Base-by-base conservation (phyloP, 2,329 filamentous ascomycete species). In the Pseudocercospora fijiensis region DNA sequence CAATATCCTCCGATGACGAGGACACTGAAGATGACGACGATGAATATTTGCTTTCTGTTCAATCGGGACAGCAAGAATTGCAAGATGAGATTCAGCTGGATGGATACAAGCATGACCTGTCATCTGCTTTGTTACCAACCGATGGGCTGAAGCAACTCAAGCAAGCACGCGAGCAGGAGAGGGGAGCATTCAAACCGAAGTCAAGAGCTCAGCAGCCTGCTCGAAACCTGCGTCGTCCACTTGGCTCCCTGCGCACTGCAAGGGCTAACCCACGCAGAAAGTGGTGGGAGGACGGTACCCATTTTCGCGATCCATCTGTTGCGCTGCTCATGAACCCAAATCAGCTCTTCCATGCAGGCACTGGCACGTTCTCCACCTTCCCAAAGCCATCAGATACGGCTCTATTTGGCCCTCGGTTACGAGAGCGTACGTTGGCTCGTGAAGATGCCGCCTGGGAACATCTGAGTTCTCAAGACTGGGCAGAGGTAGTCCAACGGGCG, bases 21-120 rank as follows among this genome's bases (percentile, higher is more conserved):
- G 41, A 58, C 37, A 56, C 47, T 10, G 59, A 61, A 3, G 51
- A 62, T 43, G 63, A 57, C 11, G 49, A 52, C 43, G 63, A 59
- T 43, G 49, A 56, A 20, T n/a, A n/a, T 41, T 20, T 24, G 58
- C 55, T 37, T n/a, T 59, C 13, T 45, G 41, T 52, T 13, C 26
- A 53, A 10, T 57, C 51, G 2, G 56, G 27, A 16, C 60, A 62
- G 45, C 33, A 33, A 22, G 28, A 55, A 43, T 27, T 52, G 20
- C 64, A 69, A 43, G 65, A 63, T 51, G 58, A 65, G 33, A 68
- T 71, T 22, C 70, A 71, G 22, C 28, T 70, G 33, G 65, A 66
- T n/a, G 63, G 64, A 28, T 71, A 71, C 45, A 43, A 64, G 33
- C 67, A 70, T 52, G 65, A 69, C 24, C 65, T 69, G 1, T 47